These are phyloP conservation scores for Lachnellula suecica DNA, from an alignment of 2,329 filamentous ascomycete genomes.

Conservation along the genomic window DNA sequence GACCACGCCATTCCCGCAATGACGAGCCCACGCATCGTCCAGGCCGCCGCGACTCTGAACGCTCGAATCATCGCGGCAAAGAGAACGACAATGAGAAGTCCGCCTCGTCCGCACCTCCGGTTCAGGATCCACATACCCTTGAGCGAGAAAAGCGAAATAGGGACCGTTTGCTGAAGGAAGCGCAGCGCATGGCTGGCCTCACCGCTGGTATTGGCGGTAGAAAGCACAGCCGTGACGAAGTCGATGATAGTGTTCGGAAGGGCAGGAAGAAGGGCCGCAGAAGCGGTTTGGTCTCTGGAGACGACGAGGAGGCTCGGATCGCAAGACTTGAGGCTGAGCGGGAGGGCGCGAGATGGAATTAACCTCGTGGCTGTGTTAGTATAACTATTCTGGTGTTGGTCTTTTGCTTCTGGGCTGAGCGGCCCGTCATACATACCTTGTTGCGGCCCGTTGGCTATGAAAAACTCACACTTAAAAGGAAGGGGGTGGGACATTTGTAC, in stretches of 20 bases:
- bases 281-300: slow-evolving; percentile 20
- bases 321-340: slow-evolving; percentile 57
- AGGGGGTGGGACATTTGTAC: too few relatives aligned
- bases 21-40: slow-evolving; percentile 33
- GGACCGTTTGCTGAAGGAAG: slow-evolving; percentile 67
- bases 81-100: slow-evolving; percentile 12
- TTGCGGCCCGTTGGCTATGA: too few relatives aligned
- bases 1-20: slow-evolving; percentile 13
- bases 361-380: not conserved
- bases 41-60: slow-evolving; percentile 43
- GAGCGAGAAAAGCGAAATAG: slow-evolving; percentile 68
- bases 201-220: slow-evolving; percentile 37
- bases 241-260: slow-evolving; percentile 41
- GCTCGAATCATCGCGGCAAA: slow-evolving; percentile 42
- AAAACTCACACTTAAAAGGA: too few relatives aligned
- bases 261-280: slow-evolving; percentile 43
- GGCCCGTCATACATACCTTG: too few relatives aligned
- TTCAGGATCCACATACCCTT: slow-evolving; percentile 51
- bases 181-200: slow-evolving; percentile 61
- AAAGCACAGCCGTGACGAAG: slow-evolving; percentile 49
- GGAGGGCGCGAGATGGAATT: slow-evolving; percentile 43
- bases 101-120: slow-evolving; percentile 9
- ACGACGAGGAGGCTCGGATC: slow-evolving; percentile 33
- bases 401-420: too few relatives aligned
- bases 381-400: not conserved